phyloP scores from a whole-genome alignment of 2,329 filamentous ascomycete species.

The Aspergillus sp. region DNA sequence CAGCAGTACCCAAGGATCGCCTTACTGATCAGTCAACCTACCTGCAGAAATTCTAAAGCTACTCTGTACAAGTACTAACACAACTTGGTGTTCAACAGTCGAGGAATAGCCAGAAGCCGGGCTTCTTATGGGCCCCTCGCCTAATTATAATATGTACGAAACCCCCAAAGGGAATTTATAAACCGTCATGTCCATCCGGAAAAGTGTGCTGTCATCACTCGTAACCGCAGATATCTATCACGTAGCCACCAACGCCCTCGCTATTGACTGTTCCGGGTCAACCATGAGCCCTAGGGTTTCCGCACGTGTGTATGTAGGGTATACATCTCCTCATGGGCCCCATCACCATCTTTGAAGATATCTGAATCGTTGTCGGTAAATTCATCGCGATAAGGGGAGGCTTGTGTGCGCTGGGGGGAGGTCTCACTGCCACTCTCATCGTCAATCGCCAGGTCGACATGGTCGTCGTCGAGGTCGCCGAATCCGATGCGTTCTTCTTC shows the following conservation, averaged over 20 bases:
- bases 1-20: not conserved
- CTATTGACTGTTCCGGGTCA: not conserved
- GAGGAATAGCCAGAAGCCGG: not conserved
- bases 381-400: constrained; percentile 54
- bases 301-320: constrained; percentile 43
- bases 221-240: constrained; percentile 9
- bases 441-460: constrained; percentile 47
- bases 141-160: constrained; percentile 4
- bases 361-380: constrained; percentile 57
- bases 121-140: not conserved
- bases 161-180: not conserved
- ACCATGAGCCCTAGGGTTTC: constrained; percentile 7
- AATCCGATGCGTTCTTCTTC: constrained; percentile 49
- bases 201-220: constrained; percentile 11
- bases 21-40: not conserved
- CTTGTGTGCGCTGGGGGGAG: constrained; percentile 26
- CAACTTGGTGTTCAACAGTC: not conserved
- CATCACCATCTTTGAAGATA: constrained; percentile 47
- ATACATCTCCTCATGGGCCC: constrained; percentile 42
- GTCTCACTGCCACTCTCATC: constrained; percentile 45
- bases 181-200: not conserved
- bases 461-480: constrained; percentile 42
- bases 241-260: not conserved
- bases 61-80: not conserved
- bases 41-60: not conserved